Evolutionary conservation across 345 rosid species (phyloP).

Genomic region (Arabidopsis suecica): DNA sequence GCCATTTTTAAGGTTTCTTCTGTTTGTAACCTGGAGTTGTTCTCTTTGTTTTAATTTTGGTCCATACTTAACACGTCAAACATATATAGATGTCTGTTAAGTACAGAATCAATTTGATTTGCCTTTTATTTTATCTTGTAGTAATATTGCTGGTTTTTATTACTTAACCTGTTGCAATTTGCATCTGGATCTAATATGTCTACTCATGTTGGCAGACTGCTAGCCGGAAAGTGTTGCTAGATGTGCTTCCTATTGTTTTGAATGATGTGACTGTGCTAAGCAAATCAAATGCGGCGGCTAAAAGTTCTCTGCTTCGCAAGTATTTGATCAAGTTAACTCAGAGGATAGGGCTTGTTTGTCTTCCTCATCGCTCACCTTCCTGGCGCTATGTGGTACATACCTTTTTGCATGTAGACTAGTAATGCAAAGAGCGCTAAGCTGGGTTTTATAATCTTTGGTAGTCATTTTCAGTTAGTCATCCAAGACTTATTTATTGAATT

Average conservation of each 20-base stretch:
- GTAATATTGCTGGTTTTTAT: constrained; percentile 6
- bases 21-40: constrained; percentile 24
- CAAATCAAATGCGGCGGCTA: constrained; percentile 67
- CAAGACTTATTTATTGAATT: constrained; percentile 26
- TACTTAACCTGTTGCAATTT: constrained; percentile 13
- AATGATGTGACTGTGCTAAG: constrained; percentile 62
- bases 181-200: constrained; percentile 35
- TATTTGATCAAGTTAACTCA: constrained; percentile 82
- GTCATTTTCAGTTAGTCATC: constrained; percentile 30
- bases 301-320: constrained; percentile 87
- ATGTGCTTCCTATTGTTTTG: constrained; percentile 66
- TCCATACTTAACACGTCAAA: constrained; percentile 13
- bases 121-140: background rate
- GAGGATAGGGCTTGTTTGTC: constrained; percentile 83
- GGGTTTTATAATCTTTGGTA: constrained; percentile 3
- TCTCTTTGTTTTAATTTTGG: constrained; percentile 14
- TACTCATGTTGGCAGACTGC: constrained; percentile 74
- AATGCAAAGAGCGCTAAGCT: background rate
- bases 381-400: constrained; percentile 89
- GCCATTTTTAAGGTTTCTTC: constrained; percentile 86
- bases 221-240: constrained; percentile 61
- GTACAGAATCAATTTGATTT: constrained; percentile 2
- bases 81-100: constrained; percentile 1
- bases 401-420: constrained; percentile 18
- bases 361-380: constrained; percentile 80